Base-by-base conservation (phyloP, 1,284 basidiomycete species). In the Leccinum griseonigrum region DNA sequence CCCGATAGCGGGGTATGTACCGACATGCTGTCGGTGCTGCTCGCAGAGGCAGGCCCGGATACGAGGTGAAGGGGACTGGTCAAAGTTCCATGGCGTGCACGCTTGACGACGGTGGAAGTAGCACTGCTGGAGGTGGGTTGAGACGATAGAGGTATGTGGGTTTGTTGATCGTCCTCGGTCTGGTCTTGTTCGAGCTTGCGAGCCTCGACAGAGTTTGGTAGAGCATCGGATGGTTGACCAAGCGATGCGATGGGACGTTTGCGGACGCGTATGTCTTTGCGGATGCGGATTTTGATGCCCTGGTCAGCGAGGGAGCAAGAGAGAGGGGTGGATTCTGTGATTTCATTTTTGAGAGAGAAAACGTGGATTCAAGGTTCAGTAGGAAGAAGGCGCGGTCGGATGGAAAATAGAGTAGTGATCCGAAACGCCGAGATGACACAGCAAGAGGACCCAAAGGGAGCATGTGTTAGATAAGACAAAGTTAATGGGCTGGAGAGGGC, bases 231-330 rank as follows among this genome's bases (percentile, higher is more conserved):
- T 0, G 77, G 72, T 26, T 79, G 67, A 0, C 78, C 78, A 29
- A 81, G 70, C 0, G 78, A 76, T 29, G 77, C 76, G 16, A 81
- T 77, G 1, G 85, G 83, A 11, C 85, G 80, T 72, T 92, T 92
- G 63, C 91, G 83, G 28, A 90, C 86, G 2, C 91, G 85, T 48
- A 92, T 92, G 66, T 95, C 92, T 74, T 94, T 95, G 51, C 94
- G 85, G 46, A 96, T 95, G 29, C 94, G 87, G 55, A 97, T 95
- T 76, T 96, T 95, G 74, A 96, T 91, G 4, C 94, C 94, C 76
- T 97, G 94, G 70, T 94, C 91, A 10, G 94, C 92, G 61, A 97
- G 84, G 0, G 91, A 91, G 67, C 90, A 92, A 2, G 94, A 96
- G 1, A 96, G 80, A 16, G 90, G 88, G 0, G 94, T 95, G 0